A percentile compares a stretch with the other conserved stretches of the same genome.
phyloP scores from a whole-genome alignment of 2,329 filamentous ascomycete species.

The Colletotrichum ledebouriae region DNA sequence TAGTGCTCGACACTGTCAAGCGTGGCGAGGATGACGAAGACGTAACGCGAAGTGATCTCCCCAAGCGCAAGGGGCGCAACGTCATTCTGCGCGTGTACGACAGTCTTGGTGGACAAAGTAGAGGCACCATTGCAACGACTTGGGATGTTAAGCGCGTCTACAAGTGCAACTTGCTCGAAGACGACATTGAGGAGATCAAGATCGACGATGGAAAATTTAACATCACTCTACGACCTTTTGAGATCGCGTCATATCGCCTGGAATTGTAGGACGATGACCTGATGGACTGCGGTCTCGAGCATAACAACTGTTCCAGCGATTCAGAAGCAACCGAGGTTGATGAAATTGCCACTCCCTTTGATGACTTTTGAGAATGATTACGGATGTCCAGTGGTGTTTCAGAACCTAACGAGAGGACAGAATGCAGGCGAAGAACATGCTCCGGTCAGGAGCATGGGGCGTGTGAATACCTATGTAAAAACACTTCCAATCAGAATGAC shows the following conservation, averaged over 20 bases:
- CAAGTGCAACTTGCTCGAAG: conserved; percentile 91
- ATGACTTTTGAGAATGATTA: conserved; percentile 19
- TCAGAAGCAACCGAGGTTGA: conserved; percentile 6
- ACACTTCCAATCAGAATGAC: conserved; percentile 25
- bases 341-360: conserved; percentile 14
- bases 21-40: conserved; percentile 91
- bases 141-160: conserved; percentile 81
- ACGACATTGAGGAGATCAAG: conserved; percentile 79
- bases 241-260: conserved; percentile 85
- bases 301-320: not conserved
- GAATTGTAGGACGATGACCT: conserved; percentile 56
- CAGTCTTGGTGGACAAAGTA: conserved; percentile 83
- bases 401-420: not conserved
- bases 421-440: not conserved
- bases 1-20: conserved; percentile 92
- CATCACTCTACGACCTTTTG: conserved; percentile 82
- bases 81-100: conserved; percentile 91
- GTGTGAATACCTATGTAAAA: conserved; percentile 35
- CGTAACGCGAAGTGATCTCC: conserved; percentile 72
- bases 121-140: conserved; percentile 76
- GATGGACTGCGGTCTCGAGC: conserved; percentile 28
- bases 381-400: not conserved
- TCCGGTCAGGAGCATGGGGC: not conserved
- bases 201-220: conserved; percentile 65
- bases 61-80: conserved; percentile 78